phyloP scores from a whole-genome alignment of 2,329 filamentous ascomycete species.

The Trichoderma polysporum region DNA sequence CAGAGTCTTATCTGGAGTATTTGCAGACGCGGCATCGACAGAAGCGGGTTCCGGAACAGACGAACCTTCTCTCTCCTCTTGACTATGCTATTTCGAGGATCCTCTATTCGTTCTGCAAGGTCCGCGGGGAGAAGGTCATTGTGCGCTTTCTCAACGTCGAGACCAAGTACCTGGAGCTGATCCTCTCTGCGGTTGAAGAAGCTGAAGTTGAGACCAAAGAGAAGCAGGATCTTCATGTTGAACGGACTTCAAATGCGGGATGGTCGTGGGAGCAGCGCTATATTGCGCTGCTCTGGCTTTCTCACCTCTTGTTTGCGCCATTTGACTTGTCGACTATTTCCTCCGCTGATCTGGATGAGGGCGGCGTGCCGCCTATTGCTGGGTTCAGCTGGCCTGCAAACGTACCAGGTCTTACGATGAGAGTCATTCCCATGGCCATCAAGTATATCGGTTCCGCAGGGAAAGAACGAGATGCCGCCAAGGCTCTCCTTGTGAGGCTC shows the following conservation, averaged over 20 bases:
- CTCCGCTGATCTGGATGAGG: slow-evolving; percentile 51
- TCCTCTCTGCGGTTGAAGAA: slow-evolving; percentile 73
- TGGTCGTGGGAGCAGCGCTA: slow-evolving; percentile 89
- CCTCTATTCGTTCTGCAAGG: slow-evolving; percentile 90
- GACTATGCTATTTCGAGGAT: slow-evolving; percentile 73
- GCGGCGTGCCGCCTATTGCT: slow-evolving; percentile 42
- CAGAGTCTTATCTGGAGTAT: slow-evolving; percentile 72
- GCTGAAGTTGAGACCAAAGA: slow-evolving; percentile 36
- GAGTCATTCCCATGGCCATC: slow-evolving; percentile 69
- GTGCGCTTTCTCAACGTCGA: slow-evolving; percentile 90
- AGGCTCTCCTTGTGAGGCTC: slow-evolving; percentile 74
- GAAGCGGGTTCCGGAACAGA: slow-evolving; percentile 36
- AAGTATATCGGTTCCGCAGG: slow-evolving; percentile 72
- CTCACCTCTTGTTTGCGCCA: slow-evolving; percentile 77
- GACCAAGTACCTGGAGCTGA: slow-evolving; percentile 75
- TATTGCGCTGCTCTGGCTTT: slow-evolving; percentile 82
- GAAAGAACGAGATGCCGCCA: slow-evolving; percentile 89
- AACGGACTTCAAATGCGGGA: slow-evolving; percentile 15
- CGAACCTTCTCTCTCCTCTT: slow-evolving; percentile 52
- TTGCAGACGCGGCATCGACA: slow-evolving; percentile 48
- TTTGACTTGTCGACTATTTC: slow-evolving; percentile 91
- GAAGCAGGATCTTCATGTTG: neutral
- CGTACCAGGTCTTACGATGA: slow-evolving; percentile 67
- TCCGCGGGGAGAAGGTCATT: slow-evolving; percentile 89
- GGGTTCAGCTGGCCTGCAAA: slow-evolving; percentile 57